Conservation (phyloP, 805 yeast species). For the Wickerhamomyces canadensis region DNA sequence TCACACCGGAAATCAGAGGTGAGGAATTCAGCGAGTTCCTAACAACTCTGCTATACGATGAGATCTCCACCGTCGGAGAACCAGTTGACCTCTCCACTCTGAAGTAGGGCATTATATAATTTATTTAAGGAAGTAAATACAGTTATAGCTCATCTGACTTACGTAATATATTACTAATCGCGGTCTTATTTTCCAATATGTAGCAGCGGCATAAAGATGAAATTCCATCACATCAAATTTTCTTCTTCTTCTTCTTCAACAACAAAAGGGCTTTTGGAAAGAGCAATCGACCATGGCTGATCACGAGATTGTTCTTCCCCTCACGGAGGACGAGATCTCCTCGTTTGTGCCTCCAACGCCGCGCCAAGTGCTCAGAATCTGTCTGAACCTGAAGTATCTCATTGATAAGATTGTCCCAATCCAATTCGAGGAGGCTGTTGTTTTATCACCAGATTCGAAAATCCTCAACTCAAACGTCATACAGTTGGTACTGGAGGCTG, state of each 20-base stretch:
- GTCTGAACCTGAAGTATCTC: conserved; percentile 65
- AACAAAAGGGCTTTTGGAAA: neutral
- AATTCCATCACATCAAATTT: too few relatives aligned
- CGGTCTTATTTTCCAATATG: too few relatives aligned
- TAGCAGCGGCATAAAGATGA: too few relatives aligned
- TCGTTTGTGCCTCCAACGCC: conserved; percentile 43
- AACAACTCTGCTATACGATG: conserved; percentile 71
- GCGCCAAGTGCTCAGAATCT: conserved; percentile 62
- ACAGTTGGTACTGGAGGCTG: conserved; percentile 61
- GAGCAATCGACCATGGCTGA: conserved; percentile 4
- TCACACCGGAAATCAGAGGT: conserved; percentile 67
- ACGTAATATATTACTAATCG: too few relatives aligned
- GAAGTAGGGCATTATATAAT: conserved; percentile 8
- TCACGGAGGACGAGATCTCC: conserved; percentile 19
- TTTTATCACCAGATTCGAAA: conserved; percentile 52
- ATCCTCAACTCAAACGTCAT: conserved; percentile 55
- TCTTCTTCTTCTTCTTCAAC: neutral
- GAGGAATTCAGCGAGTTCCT: conserved; percentile 70
- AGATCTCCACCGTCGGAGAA: conserved; percentile 31
- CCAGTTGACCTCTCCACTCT: conserved; percentile 22
- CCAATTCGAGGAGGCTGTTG: conserved; percentile 43
- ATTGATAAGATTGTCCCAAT: conserved; percentile 71
- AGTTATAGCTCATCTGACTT: too few relatives aligned
- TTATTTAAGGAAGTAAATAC: too few relatives aligned
- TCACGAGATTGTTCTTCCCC: conserved; percentile 9